These are phyloP conservation scores for Didymella exigua DNA, from an alignment of 2,329 filamentous ascomycete genomes.

Conservation along the genomic window DNA sequence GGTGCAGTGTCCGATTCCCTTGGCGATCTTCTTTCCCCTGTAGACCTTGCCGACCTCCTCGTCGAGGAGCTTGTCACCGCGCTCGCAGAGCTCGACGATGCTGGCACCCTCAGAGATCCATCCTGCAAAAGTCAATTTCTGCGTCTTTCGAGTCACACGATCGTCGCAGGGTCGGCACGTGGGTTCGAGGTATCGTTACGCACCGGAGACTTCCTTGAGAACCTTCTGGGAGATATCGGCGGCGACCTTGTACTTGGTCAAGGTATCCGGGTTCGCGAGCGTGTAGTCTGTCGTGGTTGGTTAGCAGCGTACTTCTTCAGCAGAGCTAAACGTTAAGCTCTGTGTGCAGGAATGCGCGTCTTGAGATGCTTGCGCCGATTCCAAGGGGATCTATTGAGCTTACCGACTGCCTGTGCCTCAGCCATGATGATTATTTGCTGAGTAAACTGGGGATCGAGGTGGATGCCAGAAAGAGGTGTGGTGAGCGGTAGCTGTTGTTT, in stretches of 20 bases:
- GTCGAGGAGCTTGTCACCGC: constrained; percentile 92
- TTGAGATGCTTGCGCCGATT: not conserved
- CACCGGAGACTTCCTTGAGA: constrained; percentile 78
- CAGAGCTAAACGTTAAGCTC: constrained; percentile 21
- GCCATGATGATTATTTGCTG: constrained; percentile 42
- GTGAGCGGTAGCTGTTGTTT: constrained; percentile 38
- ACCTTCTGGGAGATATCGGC: constrained; percentile 95
- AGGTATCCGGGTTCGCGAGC: constrained; percentile 87
- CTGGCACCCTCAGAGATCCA: constrained; percentile 83
- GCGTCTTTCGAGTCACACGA: constrained; percentile 18
- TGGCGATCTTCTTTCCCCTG: constrained; percentile 95
- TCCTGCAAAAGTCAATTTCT: constrained; percentile 52
- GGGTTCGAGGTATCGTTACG: constrained; percentile 21
- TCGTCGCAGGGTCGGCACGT: constrained; percentile 9
- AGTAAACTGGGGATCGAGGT: constrained; percentile 29
- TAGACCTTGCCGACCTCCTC: constrained; percentile 96
- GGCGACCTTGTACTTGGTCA: constrained; percentile 99
- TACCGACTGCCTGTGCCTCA: constrained; percentile 42
- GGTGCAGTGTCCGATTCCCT: constrained; percentile 93
- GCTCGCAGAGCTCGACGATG: constrained; percentile 91
- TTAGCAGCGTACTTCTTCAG: constrained; percentile 36
- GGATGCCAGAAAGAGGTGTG: constrained; percentile 31
- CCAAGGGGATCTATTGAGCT: constrained; percentile 10
- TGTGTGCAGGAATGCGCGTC: not conserved
- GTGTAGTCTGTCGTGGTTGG: constrained; percentile 70